phyloP scores from a whole-genome alignment of 768 basidiomycete species.

The Sarcodon sp. region DNA sequence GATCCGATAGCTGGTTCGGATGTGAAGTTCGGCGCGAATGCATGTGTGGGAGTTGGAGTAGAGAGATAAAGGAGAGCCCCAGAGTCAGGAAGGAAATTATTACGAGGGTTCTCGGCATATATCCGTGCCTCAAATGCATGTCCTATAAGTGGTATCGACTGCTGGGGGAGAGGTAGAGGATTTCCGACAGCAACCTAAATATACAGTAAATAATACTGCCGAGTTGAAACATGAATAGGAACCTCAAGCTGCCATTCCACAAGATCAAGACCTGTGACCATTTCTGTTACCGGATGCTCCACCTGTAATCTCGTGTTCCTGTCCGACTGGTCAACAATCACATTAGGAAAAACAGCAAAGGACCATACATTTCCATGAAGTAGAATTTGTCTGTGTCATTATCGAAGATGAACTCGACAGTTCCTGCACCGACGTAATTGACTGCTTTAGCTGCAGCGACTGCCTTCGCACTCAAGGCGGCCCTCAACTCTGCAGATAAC shows the following conservation, averaged over 20 bases:
- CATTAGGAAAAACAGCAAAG: no score
- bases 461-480: conserved; percentile 75
- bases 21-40: conserved; percentile 41
- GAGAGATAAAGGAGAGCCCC: conserved; percentile 72
- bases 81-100: conserved; percentile 88
- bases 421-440: conserved; percentile 83
- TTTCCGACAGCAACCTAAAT: conserved; percentile 78
- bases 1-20: conserved; percentile 7
- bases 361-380: conserved; percentile 87
- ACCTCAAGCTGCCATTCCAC: conserved; percentile 94
- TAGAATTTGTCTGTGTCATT: conserved; percentile 80
- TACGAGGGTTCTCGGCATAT: conserved; percentile 90
- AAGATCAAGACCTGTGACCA: conserved; percentile 88
- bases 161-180: conserved; percentile 65
- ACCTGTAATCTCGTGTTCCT: conserved; percentile 84
- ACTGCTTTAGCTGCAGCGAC: conserved; percentile 90
- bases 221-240: background rate
- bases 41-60: conserved; percentile 61
- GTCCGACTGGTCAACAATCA: background rate
- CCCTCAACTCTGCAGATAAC: conserved; percentile 63
- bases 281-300: conserved; percentile 90
- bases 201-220: background rate
- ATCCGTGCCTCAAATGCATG: conserved; percentile 94
- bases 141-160: conserved; percentile 73
- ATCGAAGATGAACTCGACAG: conserved; percentile 96